These are phyloP conservation scores for Vachellia pachyceras DNA, from an alignment of 306 rosid species.

Conservation along the genomic window DNA sequence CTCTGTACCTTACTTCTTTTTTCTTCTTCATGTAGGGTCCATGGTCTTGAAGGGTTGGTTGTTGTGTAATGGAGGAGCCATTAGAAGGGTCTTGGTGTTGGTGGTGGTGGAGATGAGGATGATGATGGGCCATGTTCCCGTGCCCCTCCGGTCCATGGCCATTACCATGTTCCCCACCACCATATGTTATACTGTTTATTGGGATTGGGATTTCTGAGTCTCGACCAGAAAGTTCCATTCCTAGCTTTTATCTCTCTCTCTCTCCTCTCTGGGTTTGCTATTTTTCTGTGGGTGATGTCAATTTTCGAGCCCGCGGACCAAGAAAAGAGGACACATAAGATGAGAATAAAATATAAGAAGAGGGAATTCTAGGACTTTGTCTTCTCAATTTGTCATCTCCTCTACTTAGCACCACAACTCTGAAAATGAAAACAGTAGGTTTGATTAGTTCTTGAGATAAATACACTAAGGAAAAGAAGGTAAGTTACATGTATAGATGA, in stretches of 20 bases:
- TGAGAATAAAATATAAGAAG: background rate
- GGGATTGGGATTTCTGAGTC: constrained; percentile 65
- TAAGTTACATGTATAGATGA: background rate
- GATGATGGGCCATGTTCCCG: constrained; percentile 53
- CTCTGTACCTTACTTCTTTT: constrained; percentile 58
- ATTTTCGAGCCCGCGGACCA: constrained; percentile 22
- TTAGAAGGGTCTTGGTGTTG: constrained; percentile 43
- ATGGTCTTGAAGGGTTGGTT: constrained; percentile 32
- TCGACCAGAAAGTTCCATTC: constrained; percentile 62
- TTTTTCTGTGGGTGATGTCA: background rate
- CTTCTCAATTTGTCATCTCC: constrained; percentile 21
- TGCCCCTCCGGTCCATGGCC: constrained; percentile 44
- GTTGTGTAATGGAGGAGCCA: constrained; percentile 41
- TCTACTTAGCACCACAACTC: background rate
- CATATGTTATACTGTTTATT: constrained; percentile 45
- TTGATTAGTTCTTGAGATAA: background rate
- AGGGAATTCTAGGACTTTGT: constrained; percentile 1
- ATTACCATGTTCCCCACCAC: constrained; percentile 44
- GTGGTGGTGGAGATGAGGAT: constrained; percentile 39
- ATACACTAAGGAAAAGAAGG: background rate
- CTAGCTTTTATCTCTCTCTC: background rate
- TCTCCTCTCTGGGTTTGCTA: constrained; percentile 4
- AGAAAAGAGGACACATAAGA: constrained; percentile 15
- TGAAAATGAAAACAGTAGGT: background rate
- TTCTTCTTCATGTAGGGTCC: constrained; percentile 40